Base-by-base conservation (phyloP, 345 rosid species). In the Eucalyptus pauciflora region DNA sequence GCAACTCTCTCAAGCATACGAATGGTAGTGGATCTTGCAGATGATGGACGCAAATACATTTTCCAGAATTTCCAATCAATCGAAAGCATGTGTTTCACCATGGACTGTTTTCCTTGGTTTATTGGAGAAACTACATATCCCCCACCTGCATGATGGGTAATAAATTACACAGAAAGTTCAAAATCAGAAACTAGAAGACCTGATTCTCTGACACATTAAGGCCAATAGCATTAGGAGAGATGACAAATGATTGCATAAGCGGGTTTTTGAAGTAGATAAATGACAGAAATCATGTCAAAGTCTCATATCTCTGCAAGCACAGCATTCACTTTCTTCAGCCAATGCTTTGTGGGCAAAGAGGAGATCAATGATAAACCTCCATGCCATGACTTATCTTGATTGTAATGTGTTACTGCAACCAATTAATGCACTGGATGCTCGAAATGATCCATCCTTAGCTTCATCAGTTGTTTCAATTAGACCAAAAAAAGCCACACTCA, bases 1-100 rank as follows among this genome's bases (percentile, higher is more conserved):
- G 99, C 98, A 91, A 98, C 92, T 90, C 97, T 94, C 92, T 95
- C 99, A 69, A 98, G 96, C 97, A 95, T 93, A 83, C 94, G 91
- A 85, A 96, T 96, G 51, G 99, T 97, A 85, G 95, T 92, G 41
- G 96, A 88, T 92, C 98, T 93, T 87, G 95, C 93, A 51, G 96
- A 93, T 27, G 99, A 89, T 85, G 96, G 96, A 25, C 92, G 91
- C 46, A 95, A 86, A 90, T 95, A 94, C 87, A 94, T 89, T 90
- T 94, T 97, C 98, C 99, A 96, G 87, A 90, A 95, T 91, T 95
- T 96, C 99, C 99, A 97, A 89, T 98, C 97, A 87, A 96, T 92
- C 41, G 99, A 94, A 87, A 97, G 94, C 99, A 98, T 98, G 93
- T 97, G 99, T 88, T 95, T 98, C 50, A 98, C 99, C 52, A 94